phyloP scores from a whole-genome alignment of 345 rosid genomes.

The Pistacia integerrima region DNA sequence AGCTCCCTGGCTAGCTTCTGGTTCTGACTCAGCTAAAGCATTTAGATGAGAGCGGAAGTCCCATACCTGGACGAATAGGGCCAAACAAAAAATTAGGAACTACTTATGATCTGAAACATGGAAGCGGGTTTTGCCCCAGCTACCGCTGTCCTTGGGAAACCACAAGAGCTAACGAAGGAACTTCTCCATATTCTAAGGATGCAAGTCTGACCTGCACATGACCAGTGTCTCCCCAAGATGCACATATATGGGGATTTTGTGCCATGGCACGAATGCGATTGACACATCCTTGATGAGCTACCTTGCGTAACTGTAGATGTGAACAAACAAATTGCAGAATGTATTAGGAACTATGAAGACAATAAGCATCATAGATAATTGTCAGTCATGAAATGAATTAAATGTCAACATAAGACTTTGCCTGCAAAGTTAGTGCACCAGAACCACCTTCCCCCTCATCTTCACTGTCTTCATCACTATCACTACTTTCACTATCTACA shows the following conservation, averaged over 20 bases:
- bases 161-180: not conserved
- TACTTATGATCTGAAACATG: not conserved
- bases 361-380: not conserved
- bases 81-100: not conserved
- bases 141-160: too few species aligned
- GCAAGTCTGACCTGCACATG: conserved; percentile 73
- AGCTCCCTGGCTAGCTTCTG: conserved; percentile 53
- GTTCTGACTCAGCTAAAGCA: conserved; percentile 72
- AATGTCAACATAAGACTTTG: conserved; percentile 21
- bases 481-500: conserved; percentile 64
- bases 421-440: conserved; percentile 69
- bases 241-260: conserved; percentile 87
- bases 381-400: not conserved
- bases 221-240: conserved; percentile 92
- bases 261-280: conserved; percentile 92
- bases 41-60: conserved; percentile 79
- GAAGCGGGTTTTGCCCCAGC: too few species aligned
- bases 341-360: not conserved
- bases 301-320: conserved; percentile 63
- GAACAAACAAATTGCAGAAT: conserved; percentile 21
- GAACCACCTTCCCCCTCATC: conserved; percentile 66
- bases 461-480: conserved; percentile 74
- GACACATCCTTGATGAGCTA: conserved; percentile 83
- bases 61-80: conserved; percentile 67
- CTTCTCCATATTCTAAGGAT: not conserved